phyloP scores from a whole-genome alignment of 768 basidiomycete species.

The Mycena albidolilacea region DNA sequence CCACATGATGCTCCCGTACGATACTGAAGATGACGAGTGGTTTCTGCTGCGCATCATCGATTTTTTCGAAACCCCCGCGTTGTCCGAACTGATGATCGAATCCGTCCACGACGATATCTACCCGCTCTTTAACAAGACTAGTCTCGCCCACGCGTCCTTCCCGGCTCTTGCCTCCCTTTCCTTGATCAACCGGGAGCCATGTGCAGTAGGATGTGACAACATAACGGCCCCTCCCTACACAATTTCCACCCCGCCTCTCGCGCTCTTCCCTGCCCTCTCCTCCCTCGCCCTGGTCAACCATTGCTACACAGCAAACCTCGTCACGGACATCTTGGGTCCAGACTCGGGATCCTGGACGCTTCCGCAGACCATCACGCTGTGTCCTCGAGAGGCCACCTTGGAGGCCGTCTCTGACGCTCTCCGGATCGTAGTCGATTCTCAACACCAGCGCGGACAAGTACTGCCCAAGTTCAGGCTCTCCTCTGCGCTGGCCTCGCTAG shows the following conservation, averaged over 20 bases:
- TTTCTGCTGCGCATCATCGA: too few relatives aligned
- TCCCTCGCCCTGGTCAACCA: constrained; percentile 8
- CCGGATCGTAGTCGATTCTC: not conserved
- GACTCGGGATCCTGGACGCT: not conserved
- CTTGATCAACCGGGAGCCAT: too few relatives aligned
- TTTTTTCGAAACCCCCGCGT: too few relatives aligned
- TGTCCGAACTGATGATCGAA: too few relatives aligned
- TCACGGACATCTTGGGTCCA: not conserved
- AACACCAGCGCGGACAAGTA: not conserved
- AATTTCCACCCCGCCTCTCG: not conserved
- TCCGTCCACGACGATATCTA: too few relatives aligned
- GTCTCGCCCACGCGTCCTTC: too few relatives aligned
- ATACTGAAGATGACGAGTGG: too few relatives aligned
- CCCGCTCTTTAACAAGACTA: too few relatives aligned
- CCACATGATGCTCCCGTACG: too few relatives aligned
- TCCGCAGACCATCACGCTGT: not conserved
- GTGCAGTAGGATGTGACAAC: too few relatives aligned
- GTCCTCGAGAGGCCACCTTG: not conserved
- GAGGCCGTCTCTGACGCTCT: not conserved
- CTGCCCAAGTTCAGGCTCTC: constrained; percentile 7
- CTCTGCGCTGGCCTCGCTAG: not conserved
- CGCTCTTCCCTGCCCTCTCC: constrained; percentile 3
- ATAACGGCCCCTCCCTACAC: not conserved
- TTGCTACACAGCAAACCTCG: constrained; percentile 5
- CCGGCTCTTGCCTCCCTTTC: too few relatives aligned